Evolutionary conservation across 176 grass and related monocot genomes (phyloP).

Genomic region (Eremochloa ophiuroides): DNA sequence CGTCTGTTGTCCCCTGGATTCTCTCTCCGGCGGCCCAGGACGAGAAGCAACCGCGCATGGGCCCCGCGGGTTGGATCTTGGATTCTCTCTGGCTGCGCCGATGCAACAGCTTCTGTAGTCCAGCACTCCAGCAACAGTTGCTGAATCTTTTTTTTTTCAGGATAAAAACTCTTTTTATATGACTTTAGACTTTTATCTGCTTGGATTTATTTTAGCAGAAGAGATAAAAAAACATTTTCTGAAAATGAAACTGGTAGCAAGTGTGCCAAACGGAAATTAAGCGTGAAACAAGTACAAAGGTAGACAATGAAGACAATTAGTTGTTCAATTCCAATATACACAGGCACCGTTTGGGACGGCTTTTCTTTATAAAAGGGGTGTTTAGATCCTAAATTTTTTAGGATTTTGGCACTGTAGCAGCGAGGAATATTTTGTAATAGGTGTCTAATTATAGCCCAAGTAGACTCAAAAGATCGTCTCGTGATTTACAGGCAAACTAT

Average conservation of each 20-base stretch:
- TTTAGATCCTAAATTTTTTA: too few relatives aligned
- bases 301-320: neutral
- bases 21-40: neutral
- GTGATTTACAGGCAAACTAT: too few relatives aligned
- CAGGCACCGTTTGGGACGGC: fast-evolving
- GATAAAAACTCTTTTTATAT: neutral
- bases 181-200: too few relatives aligned
- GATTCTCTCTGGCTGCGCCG: constrained; percentile 23
- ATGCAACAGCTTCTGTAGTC: neutral
- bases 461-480: too few relatives aligned
- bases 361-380: neutral
- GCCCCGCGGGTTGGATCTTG: constrained; percentile 25
- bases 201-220: neutral
- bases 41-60: constrained; percentile 16
- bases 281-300: neutral
- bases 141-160: neutral
- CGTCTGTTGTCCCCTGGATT: constrained; percentile 25
- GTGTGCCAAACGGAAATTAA: too few relatives aligned
- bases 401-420: too few relatives aligned
- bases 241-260: neutral
- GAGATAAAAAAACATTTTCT: neutral
- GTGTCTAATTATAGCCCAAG: too few relatives aligned
- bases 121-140: neutral
- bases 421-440: too few relatives aligned
- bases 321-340: neutral